These are phyloP conservation scores for Komagataella ulmi DNA, from an alignment of 805 yeast species.

Conservation along the genomic window DNA sequence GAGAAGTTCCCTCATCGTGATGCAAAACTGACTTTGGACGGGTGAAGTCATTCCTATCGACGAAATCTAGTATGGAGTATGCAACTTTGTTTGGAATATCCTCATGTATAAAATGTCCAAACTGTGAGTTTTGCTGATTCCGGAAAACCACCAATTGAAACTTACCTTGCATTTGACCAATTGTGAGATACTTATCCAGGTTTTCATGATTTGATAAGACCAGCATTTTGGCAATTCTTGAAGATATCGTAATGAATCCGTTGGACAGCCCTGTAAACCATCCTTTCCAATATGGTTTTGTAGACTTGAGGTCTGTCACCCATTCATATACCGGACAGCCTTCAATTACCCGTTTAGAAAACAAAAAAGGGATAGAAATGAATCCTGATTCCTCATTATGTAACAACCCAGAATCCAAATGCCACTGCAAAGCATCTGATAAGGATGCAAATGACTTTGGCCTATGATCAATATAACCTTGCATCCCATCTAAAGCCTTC, in stretches of 20 bases:
- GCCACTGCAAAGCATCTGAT: constrained; percentile 71
- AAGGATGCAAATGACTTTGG: constrained; percentile 45
- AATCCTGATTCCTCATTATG: constrained; percentile 48
- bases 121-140: constrained; percentile 16
- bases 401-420: constrained; percentile 40
- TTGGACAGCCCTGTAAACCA: constrained; percentile 73
- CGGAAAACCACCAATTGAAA: constrained; percentile 74
- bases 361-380: constrained; percentile 65
- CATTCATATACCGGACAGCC: constrained; percentile 25
- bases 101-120: constrained; percentile 95
- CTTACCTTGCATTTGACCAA: constrained; percentile 98
- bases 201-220: constrained; percentile 84
- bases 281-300: constrained; percentile 59
- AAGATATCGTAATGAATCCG: constrained; percentile 24
- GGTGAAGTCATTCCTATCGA: constrained; percentile 26
- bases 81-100: constrained; percentile 69
- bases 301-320: constrained; percentile 48
- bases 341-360: constrained; percentile 15
- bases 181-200: constrained; percentile 70
- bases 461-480: constrained; percentile 44
- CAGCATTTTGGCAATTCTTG: constrained; percentile 46
- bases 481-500: constrained; percentile 54
- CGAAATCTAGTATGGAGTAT: constrained; percentile 33
- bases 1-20: constrained; percentile 7
- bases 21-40: constrained; percentile 22